Conservation (phyloP, 352 stramenopile species). For the Globisporangium echinulatum region DNA sequence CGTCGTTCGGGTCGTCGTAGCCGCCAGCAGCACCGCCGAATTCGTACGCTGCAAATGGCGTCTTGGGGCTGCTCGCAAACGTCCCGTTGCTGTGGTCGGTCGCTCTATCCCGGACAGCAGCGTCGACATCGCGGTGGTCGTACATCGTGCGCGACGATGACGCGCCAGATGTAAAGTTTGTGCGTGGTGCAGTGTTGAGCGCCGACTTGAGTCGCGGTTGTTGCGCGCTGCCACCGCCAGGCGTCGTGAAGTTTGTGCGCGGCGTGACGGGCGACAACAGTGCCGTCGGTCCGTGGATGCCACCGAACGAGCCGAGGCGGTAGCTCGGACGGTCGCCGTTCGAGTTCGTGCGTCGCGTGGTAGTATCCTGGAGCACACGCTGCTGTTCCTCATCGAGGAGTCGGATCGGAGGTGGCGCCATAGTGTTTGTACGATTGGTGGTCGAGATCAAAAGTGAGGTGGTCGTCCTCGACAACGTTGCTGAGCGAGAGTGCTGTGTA, state of each 20-base stretch:
- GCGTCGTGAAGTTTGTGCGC: slow-evolving; percentile 30
- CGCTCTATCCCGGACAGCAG: not conserved
- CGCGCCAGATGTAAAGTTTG: not conserved
- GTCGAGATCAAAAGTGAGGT: not conserved
- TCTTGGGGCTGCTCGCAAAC: slow-evolving; percentile 27
- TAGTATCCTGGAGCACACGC: slow-evolving; percentile 21
- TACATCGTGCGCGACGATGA: slow-evolving; percentile 1
- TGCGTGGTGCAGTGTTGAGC: not conserved
- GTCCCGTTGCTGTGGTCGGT: slow-evolving; percentile 9
- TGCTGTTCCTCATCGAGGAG: slow-evolving; percentile 61
- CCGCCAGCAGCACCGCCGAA: slow-evolving; percentile 10
- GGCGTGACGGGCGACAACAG: slow-evolving; percentile 4
- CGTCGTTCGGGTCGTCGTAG: slow-evolving; percentile 1
- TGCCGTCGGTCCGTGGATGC: slow-evolving; percentile 10
- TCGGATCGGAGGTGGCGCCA: slow-evolving; percentile 17
- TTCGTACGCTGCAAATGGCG: slow-evolving; percentile 26
- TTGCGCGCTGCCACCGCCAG: not conserved
- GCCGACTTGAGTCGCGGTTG: not conserved
- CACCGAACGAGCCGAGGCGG: slow-evolving; percentile 8
- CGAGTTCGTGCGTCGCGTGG: slow-evolving; percentile 12
- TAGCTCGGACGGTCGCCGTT: not conserved
- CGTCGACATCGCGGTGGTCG: slow-evolving; percentile 1
- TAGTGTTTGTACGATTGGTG: not conserved
- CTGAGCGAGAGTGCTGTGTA: not conserved
- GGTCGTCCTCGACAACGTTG: not conserved